Evolutionary conservation across 2,329 filamentous ascomycete species (phyloP), one percentile per base, ranked within the genome.

Genomic region (Xylaria multiplex): DNA sequence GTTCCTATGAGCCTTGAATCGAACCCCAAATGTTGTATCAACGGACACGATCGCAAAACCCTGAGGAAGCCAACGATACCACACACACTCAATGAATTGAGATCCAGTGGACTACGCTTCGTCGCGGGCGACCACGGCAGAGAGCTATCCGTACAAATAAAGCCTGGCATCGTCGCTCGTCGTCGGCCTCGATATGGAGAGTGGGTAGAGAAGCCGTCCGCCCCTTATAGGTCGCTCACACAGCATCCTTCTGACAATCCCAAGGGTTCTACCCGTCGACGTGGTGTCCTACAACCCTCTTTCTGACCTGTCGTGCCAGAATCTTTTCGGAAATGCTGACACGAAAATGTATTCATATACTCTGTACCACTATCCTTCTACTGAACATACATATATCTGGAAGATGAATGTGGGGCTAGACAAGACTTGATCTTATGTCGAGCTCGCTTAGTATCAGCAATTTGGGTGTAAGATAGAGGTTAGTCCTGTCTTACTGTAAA

Each of bases 361-460:
- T 42, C 19, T 55, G 49, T 64, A 60, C 7, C 14, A 50, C 30
- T n/a, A 42, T 22, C 32, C n/a, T 22, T 5, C 30, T 37, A 24
- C 22, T 42, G 6, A 11, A 43, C 35, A 6, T 54, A 30, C 53
- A 58, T 24, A 64, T 55, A 43, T 30, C 13, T 37, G 40, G 37
- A 54, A 37, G 14, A 24, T 46, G 2, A 54, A 49, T 50, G 30
- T 42, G 32, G 55, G 30, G 55, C 32, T 55, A 7, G 49, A 8
- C 22, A 56, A 40, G 22, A 45, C 19, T 24, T 5, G 30, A 55
- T 27, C 7, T 43, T 6, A 22, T 13, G n/a, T 22, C 16, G 37
- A 13, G 35, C 13, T 52, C 6, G 35, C 13, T 52, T 49, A 8
- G 16, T 40, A 50, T 24, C 22, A n/a, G 11, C 2, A n/a, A 19